Evolutionary conservation across 805 yeast species (phyloP).

Genomic region (Candida pini): DNA sequence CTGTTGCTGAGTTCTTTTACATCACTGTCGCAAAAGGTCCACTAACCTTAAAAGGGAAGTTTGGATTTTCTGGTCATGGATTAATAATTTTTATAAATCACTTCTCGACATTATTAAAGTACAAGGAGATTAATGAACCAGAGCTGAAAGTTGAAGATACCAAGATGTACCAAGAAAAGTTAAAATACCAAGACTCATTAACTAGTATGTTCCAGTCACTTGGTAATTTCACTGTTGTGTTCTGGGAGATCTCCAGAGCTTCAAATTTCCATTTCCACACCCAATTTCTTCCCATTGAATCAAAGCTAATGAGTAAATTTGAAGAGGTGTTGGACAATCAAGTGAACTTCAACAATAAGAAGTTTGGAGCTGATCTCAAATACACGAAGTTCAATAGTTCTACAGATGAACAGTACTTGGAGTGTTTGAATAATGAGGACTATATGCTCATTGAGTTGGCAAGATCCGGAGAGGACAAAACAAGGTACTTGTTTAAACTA

Average conservation of each 20-base stretch:
- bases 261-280: constrained; percentile 69
- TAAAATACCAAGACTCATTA: constrained; percentile 41
- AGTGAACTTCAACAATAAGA: constrained; percentile 40
- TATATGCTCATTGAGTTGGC: constrained; percentile 31
- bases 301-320: constrained; percentile 34
- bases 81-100: constrained; percentile 77
- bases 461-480: constrained; percentile 8
- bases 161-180: constrained; percentile 39
- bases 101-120: constrained; percentile 36
- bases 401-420: constrained; percentile 16
- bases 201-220: constrained; percentile 39
- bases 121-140: constrained; percentile 20
- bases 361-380: constrained; percentile 34
- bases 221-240: constrained; percentile 45
- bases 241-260: constrained; percentile 63
- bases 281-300: constrained; percentile 66
- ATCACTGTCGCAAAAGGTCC: constrained; percentile 87
- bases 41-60: constrained; percentile 44
- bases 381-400: constrained; percentile 31
- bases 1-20: constrained; percentile 64
- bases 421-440: constrained; percentile 29
- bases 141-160: constrained; percentile 24
- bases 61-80: constrained; percentile 73
- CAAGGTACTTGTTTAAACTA: constrained; percentile 27
- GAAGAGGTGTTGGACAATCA: constrained; percentile 40